These are phyloP conservation scores for Saxophila tyrrhenica DNA, from an alignment of 495 filamentous ascomycete species.

Conservation along the genomic window DNA sequence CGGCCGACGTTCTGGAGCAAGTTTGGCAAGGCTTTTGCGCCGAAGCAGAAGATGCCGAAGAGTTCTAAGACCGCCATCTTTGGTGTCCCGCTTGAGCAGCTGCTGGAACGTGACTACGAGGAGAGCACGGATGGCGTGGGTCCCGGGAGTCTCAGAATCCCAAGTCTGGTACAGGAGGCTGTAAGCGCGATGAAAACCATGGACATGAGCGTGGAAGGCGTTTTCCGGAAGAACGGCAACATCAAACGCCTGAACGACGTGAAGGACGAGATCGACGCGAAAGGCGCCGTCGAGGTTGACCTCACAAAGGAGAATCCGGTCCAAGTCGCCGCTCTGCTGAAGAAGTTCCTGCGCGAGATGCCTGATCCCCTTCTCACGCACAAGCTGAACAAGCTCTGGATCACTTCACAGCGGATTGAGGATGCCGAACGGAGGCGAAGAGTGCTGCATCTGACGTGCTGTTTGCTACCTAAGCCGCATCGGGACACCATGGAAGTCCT, in stretches of 20 bases:
- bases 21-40: constrained; percentile 82
- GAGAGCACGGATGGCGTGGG: constrained; percentile 95
- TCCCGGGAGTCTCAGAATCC: constrained; percentile 77
- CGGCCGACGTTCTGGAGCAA: constrained; percentile 91
- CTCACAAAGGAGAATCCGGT: constrained; percentile 76
- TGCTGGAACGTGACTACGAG: constrained; percentile 86
- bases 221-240: constrained; percentile 98
- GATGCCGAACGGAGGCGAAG: constrained; percentile 74
- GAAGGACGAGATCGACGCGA: constrained; percentile 68
- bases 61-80: constrained; percentile 82
- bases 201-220: constrained; percentile 97
- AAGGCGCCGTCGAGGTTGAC: constrained; percentile 69
- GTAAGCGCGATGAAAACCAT: constrained; percentile 92
- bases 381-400: constrained; percentile 85
- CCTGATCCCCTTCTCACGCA: constrained; percentile 91
- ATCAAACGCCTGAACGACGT: constrained; percentile 81
- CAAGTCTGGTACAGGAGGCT: constrained; percentile 80
- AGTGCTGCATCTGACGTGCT: constrained; percentile 84
- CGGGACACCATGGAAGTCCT: constrained; percentile 91
- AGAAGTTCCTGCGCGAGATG: constrained; percentile 89
- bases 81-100: constrained; percentile 69
- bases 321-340: constrained; percentile 86
- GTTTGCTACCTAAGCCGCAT: constrained; percentile 82
- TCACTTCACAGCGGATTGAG: constrained; percentile 76
- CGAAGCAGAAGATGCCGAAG: constrained; percentile 49